phyloP scores from a whole-genome alignment of 306 rosid genomes.

The Cajanus cajan region DNA sequence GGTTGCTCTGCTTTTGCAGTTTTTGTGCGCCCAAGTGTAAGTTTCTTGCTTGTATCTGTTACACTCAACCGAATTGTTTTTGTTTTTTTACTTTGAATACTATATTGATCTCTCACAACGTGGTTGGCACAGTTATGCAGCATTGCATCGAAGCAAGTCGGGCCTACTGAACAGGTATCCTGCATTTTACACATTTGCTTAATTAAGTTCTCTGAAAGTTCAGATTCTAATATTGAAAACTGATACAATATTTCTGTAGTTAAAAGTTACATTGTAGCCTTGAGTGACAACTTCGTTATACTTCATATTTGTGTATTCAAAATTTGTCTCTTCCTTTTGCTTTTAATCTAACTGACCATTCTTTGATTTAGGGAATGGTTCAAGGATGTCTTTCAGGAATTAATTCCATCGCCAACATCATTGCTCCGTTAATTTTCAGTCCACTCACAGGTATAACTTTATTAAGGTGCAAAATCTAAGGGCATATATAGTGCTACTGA shows the following conservation, averaged over 20 bases:
- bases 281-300: not conserved
- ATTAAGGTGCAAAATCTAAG: not conserved
- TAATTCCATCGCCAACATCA: slow-evolving; percentile 67
- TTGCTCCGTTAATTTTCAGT: slow-evolving; percentile 73
- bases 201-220: not conserved
- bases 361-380: slow-evolving; percentile 66
- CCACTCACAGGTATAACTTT: slow-evolving; percentile 71
- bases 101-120: slow-evolving; percentile 16
- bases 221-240: not conserved
- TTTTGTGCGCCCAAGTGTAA: slow-evolving; percentile 66
- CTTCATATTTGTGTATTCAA: not conserved
- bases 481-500: not conserved
- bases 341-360: not conserved
- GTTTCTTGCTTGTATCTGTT: slow-evolving; percentile 21
- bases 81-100: not conserved
- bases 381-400: slow-evolving; percentile 90
- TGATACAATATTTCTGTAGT: not conserved
- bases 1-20: slow-evolving; percentile 44
- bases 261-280: not conserved
- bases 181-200: not conserved
- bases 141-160: slow-evolving; percentile 87
- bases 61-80: not conserved
- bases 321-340: not conserved
- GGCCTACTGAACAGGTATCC: slow-evolving; percentile 70
- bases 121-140: slow-evolving; percentile 62